Evolutionary conservation across 495 filamentous ascomycete species (phyloP).

Genomic region (Peziza echinospora): DNA sequence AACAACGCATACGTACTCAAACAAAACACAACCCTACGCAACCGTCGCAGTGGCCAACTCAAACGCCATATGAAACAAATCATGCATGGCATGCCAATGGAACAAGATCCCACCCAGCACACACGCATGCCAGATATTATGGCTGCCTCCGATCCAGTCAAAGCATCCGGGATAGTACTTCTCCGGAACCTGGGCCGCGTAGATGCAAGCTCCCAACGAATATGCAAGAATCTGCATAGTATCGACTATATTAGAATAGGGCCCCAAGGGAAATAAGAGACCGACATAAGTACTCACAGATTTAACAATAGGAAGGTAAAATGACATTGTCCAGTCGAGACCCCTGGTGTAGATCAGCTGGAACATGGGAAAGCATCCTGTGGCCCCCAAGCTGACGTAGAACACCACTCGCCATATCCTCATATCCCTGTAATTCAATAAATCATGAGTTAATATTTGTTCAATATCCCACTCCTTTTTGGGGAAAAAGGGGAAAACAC

Average conservation of each 20-base stretch:
- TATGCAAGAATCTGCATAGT: constrained; percentile 36
- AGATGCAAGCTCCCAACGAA: constrained; percentile 59
- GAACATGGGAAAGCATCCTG: constrained; percentile 70
- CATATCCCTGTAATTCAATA: constrained; percentile 61
- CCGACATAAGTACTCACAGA: constrained; percentile 22
- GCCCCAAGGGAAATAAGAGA: background rate
- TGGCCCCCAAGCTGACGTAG: constrained; percentile 71
- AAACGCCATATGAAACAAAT: constrained; percentile 80
- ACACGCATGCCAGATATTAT: constrained; percentile 95
- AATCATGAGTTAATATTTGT: too few species aligned
- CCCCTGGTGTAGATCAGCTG: constrained; percentile 64
- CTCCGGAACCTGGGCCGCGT: constrained; percentile 88
- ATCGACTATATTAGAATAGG: constrained; percentile 3
- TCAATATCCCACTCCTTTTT: too few species aligned
- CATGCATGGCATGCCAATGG: constrained; percentile 89
- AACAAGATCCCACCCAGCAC: constrained; percentile 92
- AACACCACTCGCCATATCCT: constrained; percentile 80
- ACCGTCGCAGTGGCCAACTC: constrained; percentile 30
- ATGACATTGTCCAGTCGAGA: constrained; percentile 49
- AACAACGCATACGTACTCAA: too few species aligned
- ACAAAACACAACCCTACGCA: too few species aligned
- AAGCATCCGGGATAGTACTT: constrained; percentile 79
- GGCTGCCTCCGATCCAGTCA: constrained; percentile 81
- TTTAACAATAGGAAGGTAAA: constrained; percentile 78
- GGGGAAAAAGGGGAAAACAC: too few species aligned